Conservation (phyloP, 2,329 filamentous ascomycete species). For the Colletotrichum trifolii region DNA sequence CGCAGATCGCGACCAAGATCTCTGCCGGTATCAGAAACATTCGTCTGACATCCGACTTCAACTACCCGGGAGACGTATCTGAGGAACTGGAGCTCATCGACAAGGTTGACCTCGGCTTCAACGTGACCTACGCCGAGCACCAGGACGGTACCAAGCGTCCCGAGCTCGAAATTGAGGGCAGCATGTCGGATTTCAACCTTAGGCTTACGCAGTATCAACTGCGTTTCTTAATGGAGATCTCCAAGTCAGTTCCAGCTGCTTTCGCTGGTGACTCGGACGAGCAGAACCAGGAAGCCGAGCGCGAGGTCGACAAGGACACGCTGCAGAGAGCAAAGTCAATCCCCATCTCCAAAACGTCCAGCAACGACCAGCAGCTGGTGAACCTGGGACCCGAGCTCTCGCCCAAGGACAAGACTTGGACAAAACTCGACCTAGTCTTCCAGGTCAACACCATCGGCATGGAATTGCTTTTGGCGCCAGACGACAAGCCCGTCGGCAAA, state of each 20-base stretch:
- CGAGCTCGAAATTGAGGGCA: conserved; percentile 90
- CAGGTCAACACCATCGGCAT: conserved; percentile 87
- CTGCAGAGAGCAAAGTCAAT: conserved; percentile 56
- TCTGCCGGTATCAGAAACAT: conserved; percentile 93
- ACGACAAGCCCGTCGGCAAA: conserved; percentile 81
- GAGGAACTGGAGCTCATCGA: conserved; percentile 98
- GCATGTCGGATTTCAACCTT: conserved; percentile 93
- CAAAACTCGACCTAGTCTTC: conserved; percentile 92
- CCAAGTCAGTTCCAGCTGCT: conserved; percentile 85
- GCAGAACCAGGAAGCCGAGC: conserved; percentile 77
- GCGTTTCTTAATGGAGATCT: conserved; percentile 88
- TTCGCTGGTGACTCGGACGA: conserved; percentile 81
- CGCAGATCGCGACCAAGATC: conserved; percentile 87
- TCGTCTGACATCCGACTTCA: conserved; percentile 87
- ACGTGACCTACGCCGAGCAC: conserved; percentile 92
- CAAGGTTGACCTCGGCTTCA: conserved; percentile 93
- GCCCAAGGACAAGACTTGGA: conserved; percentile 80
- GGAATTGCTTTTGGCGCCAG: conserved; percentile 83
- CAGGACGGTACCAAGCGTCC: conserved; percentile 80
- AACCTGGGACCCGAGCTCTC: conserved; percentile 78
- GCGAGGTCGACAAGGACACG: conserved; percentile 74
- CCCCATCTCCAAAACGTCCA: conserved; percentile 48
- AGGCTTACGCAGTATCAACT: conserved; percentile 91
- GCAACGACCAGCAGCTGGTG: conserved; percentile 55
- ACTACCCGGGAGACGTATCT: conserved; percentile 76